A percentile compares a stretch with the other conserved stretches of the same genome.
phyloP scores from a whole-genome alignment of 495 filamentous ascomycete genomes.

The Daldinia loculata region DNA sequence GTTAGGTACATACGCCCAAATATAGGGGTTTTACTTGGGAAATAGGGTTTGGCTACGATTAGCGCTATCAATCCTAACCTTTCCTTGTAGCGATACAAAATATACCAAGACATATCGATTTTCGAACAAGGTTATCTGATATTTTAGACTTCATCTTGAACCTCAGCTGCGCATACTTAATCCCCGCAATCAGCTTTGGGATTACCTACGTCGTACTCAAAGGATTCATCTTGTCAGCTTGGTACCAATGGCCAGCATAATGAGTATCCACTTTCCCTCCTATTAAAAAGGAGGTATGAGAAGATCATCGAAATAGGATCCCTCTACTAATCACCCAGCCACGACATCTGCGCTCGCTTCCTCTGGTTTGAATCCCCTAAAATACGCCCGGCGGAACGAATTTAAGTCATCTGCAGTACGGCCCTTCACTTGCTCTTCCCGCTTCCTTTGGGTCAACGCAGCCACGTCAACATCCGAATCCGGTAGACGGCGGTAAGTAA shows the following conservation, averaged over 20 bases:
- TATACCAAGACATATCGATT: background rate
- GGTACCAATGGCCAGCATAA: background rate
- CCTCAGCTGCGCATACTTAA: background rate
- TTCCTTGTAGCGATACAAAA: background rate
- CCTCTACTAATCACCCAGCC: background rate
- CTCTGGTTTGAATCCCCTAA: conserved; percentile 50
- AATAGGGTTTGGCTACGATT: too few relatives aligned
- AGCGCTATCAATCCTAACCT: background rate
- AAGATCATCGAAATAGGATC: background rate
- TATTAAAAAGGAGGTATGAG: background rate
- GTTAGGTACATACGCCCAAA: too few relatives aligned
- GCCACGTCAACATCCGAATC: conserved; percentile 62
- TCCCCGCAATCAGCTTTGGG: background rate
- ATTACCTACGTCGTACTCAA: background rate
- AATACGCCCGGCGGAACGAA: conserved; percentile 76
- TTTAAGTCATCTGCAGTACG: conserved; percentile 80
- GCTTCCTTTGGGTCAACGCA: conserved; percentile 52
- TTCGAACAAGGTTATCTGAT: background rate
- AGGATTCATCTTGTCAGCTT: background rate
- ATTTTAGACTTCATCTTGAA: background rate
- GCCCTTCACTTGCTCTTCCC: conserved; percentile 52
- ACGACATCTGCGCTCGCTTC: conserved; percentile 17
- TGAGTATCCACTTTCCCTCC: background rate
- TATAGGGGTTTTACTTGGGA: too few relatives aligned
- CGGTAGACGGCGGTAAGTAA: conserved; percentile 81